These are phyloP conservation scores for Amanita pseudoporphyria DNA, from an alignment of 768 basidiomycete genomes.

Conservation along the genomic window DNA sequence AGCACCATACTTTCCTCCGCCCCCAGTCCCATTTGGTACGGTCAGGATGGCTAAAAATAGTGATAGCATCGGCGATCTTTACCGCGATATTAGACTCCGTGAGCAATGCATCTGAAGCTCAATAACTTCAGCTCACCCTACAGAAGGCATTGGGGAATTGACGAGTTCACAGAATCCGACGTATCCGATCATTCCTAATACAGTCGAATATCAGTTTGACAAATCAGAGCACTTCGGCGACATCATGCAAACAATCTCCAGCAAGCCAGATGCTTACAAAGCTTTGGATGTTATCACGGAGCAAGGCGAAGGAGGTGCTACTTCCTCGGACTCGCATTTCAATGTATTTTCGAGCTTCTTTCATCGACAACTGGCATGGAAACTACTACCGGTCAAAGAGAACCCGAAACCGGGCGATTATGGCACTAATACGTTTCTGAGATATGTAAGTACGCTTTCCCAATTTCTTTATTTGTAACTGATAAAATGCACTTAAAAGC, in stretches of 20 bases:
- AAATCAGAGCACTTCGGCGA: not conserved
- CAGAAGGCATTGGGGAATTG: no score
- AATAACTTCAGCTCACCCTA: no score
- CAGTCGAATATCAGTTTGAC: slow-evolving; percentile 1
- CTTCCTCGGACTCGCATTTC: slow-evolving; percentile 11
- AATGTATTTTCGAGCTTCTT: slow-evolving; percentile 15
- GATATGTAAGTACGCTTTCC: not conserved
- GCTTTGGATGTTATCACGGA: slow-evolving; percentile 16
- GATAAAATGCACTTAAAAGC: slow-evolving; percentile 6
- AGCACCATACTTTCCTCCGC: not conserved
- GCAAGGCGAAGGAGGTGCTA: slow-evolving; percentile 17
- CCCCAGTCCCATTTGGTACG: no score
- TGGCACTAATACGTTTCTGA: slow-evolving; percentile 8
- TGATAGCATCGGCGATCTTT: not conserved
- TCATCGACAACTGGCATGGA: not conserved
- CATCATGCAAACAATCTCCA: slow-evolving; percentile 9
- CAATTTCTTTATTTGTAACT: not conserved
- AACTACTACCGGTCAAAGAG: slow-evolving; percentile 8
- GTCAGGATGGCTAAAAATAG: no score
- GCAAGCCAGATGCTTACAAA: slow-evolving; percentile 11
- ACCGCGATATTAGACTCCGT: not conserved
- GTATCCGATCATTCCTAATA: no score
- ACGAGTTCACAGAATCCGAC: no score
- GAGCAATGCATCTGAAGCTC: not conserved
- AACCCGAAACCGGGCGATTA: slow-evolving; percentile 15